These are phyloP conservation scores for Haplosporangium gracile DNA, from an alignment of 192 early-diverging fungal genomes.

Conservation along the genomic window DNA sequence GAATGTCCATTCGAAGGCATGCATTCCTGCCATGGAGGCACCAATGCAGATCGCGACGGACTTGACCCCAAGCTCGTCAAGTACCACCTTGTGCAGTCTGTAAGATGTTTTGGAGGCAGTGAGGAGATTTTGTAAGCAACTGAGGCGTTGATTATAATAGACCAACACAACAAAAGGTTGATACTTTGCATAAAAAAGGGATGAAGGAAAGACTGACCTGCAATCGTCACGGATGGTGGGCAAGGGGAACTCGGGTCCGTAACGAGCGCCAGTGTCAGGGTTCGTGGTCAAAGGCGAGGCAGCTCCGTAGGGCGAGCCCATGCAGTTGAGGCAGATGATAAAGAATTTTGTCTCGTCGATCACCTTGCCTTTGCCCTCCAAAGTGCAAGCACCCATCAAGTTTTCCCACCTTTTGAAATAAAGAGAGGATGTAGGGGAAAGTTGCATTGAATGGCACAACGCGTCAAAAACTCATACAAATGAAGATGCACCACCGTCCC, in stretches of 20 bases:
- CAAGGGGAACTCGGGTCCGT: constrained; percentile 94
- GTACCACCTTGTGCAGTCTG: constrained; percentile 81
- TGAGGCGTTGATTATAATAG: neutral
- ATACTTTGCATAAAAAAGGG: neutral
- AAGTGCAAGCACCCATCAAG: constrained; percentile 65
- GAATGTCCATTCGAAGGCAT: constrained; percentile 93
- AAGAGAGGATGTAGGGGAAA: neutral
- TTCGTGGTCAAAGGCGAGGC: constrained; percentile 89
- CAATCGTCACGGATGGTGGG: constrained; percentile 92
- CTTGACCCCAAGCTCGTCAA: constrained; percentile 87
- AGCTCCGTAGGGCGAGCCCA: constrained; percentile 95
- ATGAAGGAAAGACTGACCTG: constrained; percentile 37
- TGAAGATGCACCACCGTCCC: no score
- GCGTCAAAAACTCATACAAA: neutral
- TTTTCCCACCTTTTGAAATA: constrained; percentile 76
- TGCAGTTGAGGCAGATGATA: constrained; percentile 93
- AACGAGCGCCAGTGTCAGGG: constrained; percentile 77
- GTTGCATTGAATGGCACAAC: neutral
- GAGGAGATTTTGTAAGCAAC: neutral
- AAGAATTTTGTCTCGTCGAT: constrained; percentile 95
- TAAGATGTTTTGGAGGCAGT: neutral
- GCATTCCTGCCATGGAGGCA: constrained; percentile 98
- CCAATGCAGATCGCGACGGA: constrained; percentile 92
- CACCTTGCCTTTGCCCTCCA: constrained; percentile 85
- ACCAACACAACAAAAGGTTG: no score